Evolutionary conservation across 2,329 filamentous ascomycete genomes (phyloP).

Genomic region (Septoria linicola): DNA sequence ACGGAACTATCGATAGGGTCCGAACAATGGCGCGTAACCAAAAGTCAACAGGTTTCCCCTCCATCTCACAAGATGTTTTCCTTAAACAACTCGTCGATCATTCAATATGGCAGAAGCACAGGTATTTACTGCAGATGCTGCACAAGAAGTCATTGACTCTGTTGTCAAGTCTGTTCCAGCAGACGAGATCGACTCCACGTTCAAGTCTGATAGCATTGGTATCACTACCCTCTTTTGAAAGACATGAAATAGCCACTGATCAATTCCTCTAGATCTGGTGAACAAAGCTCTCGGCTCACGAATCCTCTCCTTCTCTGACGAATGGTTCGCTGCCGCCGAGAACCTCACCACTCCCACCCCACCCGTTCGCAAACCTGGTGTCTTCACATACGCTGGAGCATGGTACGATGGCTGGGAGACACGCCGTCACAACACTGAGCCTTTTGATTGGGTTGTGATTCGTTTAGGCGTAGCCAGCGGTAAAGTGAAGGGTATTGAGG

Average conservation of each 20-base stretch:
- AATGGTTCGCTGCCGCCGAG: constrained; percentile 60
- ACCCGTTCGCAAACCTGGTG: constrained; percentile 56
- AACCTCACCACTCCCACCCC: constrained; percentile 60
- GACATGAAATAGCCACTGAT: not conserved
- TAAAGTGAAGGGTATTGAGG: constrained; percentile 69
- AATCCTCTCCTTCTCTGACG: constrained; percentile 58
- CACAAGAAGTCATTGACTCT: constrained; percentile 32
- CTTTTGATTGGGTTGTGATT: constrained; percentile 61
- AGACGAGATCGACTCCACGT: constrained; percentile 54
- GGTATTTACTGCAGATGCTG: constrained; percentile 35
- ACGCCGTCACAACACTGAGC: constrained; percentile 57
- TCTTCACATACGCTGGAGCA: constrained; percentile 60
- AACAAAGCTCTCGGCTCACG: constrained; percentile 52
- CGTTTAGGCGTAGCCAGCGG: constrained; percentile 65
- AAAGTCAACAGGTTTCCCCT: not conserved
- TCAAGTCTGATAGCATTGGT: constrained; percentile 56
- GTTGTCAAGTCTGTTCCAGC: constrained; percentile 43
- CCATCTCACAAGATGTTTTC: not conserved
- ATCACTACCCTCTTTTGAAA: constrained; percentile 3
- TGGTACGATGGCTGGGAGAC: constrained; percentile 69
- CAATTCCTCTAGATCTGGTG: constrained; percentile 49
- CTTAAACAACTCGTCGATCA: not conserved
- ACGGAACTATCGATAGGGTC: constrained; percentile 10
- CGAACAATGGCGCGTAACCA: constrained; percentile 4
- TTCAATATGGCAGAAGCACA: constrained; percentile 31